Evolutionary conservation across 495 filamentous ascomycete species (phyloP), one percentile per base, ranked within the genome.

Genomic region (Aspergillus olivimuriae): DNA sequence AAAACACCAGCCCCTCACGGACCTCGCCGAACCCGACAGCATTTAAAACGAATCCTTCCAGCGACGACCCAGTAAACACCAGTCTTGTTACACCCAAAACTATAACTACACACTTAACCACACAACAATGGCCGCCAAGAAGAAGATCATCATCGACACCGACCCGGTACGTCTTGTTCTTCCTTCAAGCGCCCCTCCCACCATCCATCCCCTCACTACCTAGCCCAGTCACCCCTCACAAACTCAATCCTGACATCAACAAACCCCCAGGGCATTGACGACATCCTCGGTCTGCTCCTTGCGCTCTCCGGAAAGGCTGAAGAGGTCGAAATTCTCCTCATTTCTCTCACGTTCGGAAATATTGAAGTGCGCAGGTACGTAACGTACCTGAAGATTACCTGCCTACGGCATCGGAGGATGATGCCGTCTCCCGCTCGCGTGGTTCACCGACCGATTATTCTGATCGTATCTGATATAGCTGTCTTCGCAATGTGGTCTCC

Each of bases 261-360:
- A n/a, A n/a, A n/a, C n/a, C 22, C 21, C 24, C 9, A 82, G 87
- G 92, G 92, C 36, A 85, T 89, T 53, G 92, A 99, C 64, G 92
- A 99, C 73, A 75, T 94, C 38, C 73, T 96, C 30, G 94, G 88
- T 6, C 63, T 87, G 51, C 70, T 98, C 37, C 77, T 97, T 7
- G 91, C 92, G 5, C 77, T 96, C 40, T 82, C 87, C 12, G 82
- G 89, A 15, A 76, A 73, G n/a, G 74, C 84, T 0, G 84, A 94
- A 50, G 91, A 96, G 48, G 72, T 97, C 14, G 87, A 97, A 56
- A 71, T 97, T 18, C 62, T 85, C n/a, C 69, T 99, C 46, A 80
- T 99, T 26, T 94, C 90, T 0, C 74, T 96, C 33, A 94, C 87
- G 0, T 95, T 89, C 61, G 92, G 92, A 21, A 99, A 99, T 53